Conservation (phyloP, 2,329 filamentous ascomycete species). For the Talaromyces sp. region DNA sequence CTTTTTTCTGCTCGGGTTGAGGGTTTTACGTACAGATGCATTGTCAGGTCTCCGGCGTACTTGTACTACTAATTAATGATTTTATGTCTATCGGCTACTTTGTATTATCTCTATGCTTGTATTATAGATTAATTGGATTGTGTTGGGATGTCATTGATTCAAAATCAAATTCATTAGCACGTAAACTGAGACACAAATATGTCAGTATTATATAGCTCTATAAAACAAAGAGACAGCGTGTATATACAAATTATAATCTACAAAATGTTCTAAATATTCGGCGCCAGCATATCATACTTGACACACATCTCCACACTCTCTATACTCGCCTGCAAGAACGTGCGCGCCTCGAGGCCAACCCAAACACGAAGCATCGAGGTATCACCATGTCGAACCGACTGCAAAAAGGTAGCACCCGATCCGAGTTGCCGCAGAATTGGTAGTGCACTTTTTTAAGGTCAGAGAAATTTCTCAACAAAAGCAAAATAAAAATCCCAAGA, state of each 20-base stretch:
- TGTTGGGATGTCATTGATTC: background rate
- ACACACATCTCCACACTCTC: conserved; percentile 87
- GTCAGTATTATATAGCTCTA: background rate
- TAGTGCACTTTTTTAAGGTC: conserved; percentile 55
- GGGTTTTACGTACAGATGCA: background rate
- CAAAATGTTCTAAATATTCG: conserved; percentile 59
- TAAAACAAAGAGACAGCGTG: background rate
- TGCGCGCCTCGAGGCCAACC: conserved; percentile 81
- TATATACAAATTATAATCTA: background rate
- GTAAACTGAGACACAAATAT: background rate
- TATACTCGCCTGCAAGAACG: conserved; percentile 82
- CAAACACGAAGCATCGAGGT: conserved; percentile 86
- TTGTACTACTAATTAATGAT: background rate
- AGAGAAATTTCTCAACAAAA: conserved; percentile 9
- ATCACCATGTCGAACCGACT: conserved; percentile 65
- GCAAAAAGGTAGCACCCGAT: conserved; percentile 47
- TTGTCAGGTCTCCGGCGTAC: background rate
- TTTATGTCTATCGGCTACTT: background rate
- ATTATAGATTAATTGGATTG: background rate
- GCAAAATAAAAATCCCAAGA: conserved; percentile 2
- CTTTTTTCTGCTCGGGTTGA: background rate
- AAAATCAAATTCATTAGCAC: background rate
- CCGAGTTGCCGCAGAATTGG: conserved; percentile 87
- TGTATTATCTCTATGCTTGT: background rate
- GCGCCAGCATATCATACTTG: conserved; percentile 81